A percentile compares a stretch with the other conserved stretches of the same genome.
Conservation (phyloP, 495 filamentous ascomycete genomes). For the Talaromyces stipitatus region DNA sequence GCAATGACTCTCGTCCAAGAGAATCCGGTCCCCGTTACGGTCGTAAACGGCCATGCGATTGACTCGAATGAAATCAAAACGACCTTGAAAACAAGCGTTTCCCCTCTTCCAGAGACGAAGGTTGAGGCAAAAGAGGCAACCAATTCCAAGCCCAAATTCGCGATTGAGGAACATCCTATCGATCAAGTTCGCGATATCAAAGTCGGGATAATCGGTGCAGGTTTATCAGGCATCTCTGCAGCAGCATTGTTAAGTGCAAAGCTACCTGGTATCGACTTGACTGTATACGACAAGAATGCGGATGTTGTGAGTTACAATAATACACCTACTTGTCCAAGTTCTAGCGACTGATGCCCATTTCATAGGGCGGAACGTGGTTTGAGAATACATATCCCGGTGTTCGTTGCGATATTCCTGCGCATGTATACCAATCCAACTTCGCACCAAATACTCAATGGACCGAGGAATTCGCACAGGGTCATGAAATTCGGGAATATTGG, state of each 20-base stretch:
- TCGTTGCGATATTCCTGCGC: conserved; percentile 60
- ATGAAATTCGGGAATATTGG: conserved; percentile 61
- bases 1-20: not conserved
- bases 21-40: not conserved
- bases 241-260: conserved; percentile 43
- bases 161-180: conserved; percentile 34
- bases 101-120: not conserved
- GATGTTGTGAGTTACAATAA: conserved; percentile 36
- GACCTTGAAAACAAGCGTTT: not conserved
- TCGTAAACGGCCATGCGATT: not conserved
- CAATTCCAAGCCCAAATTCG: conserved; percentile 11
- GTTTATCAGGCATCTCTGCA: conserved; percentile 41
- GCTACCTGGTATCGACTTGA: conserved; percentile 42
- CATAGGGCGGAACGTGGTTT: conserved; percentile 47
- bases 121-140: not conserved
- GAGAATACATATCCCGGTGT: conserved; percentile 55
- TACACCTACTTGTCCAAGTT: not conserved
- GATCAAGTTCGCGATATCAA: conserved; percentile 34
- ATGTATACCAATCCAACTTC: conserved; percentile 63
- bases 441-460: conserved; percentile 59
- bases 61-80: not conserved
- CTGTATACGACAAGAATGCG: conserved; percentile 48
- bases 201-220: conserved; percentile 47
- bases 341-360: not conserved
- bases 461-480: conserved; percentile 54